Evolutionary conservation across 768 basidiomycete genomes (phyloP), one percentile per base, ranked within the genome.

Genomic region (Chalciporus sphaerocephalus): DNA sequence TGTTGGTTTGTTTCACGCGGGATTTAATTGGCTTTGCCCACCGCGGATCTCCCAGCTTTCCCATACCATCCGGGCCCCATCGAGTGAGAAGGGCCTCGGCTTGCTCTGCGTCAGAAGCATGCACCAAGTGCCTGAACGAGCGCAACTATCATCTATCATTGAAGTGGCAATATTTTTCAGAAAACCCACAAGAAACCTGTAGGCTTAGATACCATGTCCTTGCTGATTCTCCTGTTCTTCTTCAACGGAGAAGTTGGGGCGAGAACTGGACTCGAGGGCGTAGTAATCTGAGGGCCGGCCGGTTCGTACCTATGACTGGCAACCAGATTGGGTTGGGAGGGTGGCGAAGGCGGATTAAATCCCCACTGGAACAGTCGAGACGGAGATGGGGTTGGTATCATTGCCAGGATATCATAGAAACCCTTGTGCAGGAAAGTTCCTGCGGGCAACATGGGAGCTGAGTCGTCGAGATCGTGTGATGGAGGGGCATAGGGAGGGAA

Each of bases 11-110:
- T 47, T 81, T 76, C 48, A 92, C 76, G 40, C 78, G 76, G 59
- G 83, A 76, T 73, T 92, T 93, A 71, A 93, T 92, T 52, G 89
- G 88, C 64, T 74, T 77, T 34, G 89, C 90, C 92, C 92, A 93
- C 51, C 76, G 79, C 53, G 90, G 90, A 75, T 90, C 91, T 71
- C 86, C 89, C 40, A 93, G 70, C 67, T 94, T 93, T 48, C 90
- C 90, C 64, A 90, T 68, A 32, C 90, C 84, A 67, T 94, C 92
- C 36, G 87, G 85, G 28, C 87, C 85, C 91, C 92, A 93, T 45
- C 90, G 79, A 53, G 79, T 83, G 39, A 94, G 81, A 48, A 94
- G 74, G 20, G 87, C 91, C 64, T 89, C 87, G 25, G 88, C 80
- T 62, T 94, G 88, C 68, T 88, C 87, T 11, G 85, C 88, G 68